Percentiles rank a stretch among this genome's conserved stretches.
These are phyloP conservation scores for Trichoderma guizhouense DNA, from an alignment of 2,329 filamentous ascomycete species.

Conservation along the genomic window DNA sequence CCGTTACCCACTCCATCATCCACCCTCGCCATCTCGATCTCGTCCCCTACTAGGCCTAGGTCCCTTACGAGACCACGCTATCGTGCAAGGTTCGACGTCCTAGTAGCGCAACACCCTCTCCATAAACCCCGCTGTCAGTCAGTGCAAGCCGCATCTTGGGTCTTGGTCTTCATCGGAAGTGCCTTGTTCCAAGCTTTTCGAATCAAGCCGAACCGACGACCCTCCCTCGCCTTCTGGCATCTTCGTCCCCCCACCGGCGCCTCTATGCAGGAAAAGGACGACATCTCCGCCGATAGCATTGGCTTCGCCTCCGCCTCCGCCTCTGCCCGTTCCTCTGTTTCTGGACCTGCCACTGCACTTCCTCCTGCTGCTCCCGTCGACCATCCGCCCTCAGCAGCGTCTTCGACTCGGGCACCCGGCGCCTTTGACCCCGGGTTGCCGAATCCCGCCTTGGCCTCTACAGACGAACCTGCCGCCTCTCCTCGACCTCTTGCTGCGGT, in stretches of 20 bases:
- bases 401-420: conserved; percentile 3
- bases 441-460: background rate
- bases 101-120: conserved; percentile 3
- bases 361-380: background rate
- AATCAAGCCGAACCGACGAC: background rate
- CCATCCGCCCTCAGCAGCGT: conserved; percentile 14
- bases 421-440: background rate
- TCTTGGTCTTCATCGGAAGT: conserved; percentile 16
- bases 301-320: conserved; percentile 19
- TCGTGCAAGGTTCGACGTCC: background rate
- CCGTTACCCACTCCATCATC: conserved; percentile 10
- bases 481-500: background rate
- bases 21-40: conserved; percentile 19
- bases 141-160: conserved; percentile 4
- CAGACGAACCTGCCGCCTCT: conserved; percentile 7
- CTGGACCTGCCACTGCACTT: background rate
- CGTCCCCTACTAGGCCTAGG: conserved; percentile 10
- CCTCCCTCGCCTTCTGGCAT: conserved; percentile 1
- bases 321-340: background rate
- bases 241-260: conserved; percentile 21
- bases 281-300: conserved; percentile 16
- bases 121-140: conserved; percentile 15
- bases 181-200: background rate
- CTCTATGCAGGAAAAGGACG: conserved; percentile 32
- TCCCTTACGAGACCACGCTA: background rate